A percentile compares a stretch with the other conserved stretches of the same genome.
phyloP scores from a whole-genome alignment of 805 yeast species.

The Torulaspora gathmanii region DNA sequence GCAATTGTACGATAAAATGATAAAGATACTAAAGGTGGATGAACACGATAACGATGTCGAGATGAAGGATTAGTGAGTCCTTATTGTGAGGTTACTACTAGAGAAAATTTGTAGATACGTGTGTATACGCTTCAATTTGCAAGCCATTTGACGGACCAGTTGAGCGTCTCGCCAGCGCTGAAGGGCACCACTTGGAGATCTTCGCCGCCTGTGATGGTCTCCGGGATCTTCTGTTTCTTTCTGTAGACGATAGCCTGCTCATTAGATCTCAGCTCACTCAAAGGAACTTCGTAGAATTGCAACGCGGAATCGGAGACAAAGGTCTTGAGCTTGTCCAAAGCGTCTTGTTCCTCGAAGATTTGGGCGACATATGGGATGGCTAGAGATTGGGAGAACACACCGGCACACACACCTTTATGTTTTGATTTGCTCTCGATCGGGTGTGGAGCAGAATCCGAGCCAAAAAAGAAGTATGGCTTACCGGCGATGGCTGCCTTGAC shows the following conservation, averaged over 20 bases:
- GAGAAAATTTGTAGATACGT: neutral
- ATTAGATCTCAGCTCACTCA: conserved; percentile 40
- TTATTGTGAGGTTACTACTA: neutral
- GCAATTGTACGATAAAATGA: conserved; percentile 46
- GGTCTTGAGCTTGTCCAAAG: conserved; percentile 59
- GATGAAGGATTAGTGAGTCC: conserved; percentile 14
- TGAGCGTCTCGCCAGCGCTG: conserved; percentile 68
- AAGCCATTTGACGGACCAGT: conserved; percentile 74
- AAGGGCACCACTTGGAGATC: conserved; percentile 72
- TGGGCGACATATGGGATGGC: conserved; percentile 83
- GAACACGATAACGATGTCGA: conserved; percentile 21
- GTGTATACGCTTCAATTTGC: conserved; percentile 5
- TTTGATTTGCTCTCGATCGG: conserved; percentile 73
- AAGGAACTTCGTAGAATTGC: conserved; percentile 58
- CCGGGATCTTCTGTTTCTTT: conserved; percentile 55
- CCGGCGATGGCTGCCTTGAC: conserved; percentile 89
- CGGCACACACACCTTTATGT: conserved; percentile 90
- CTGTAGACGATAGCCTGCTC: conserved; percentile 54
- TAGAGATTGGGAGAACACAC: conserved; percentile 86
- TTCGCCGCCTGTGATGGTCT: conserved; percentile 42
- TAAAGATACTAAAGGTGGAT: conserved; percentile 41
- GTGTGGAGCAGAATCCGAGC: conserved; percentile 98
- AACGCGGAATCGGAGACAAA: conserved; percentile 77
- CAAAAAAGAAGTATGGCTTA: conserved; percentile 88
- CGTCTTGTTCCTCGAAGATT: conserved; percentile 63